Conservation (phyloP, 495 filamentous ascomycete genomes). For the Talaromyces proteolyticus region DNA sequence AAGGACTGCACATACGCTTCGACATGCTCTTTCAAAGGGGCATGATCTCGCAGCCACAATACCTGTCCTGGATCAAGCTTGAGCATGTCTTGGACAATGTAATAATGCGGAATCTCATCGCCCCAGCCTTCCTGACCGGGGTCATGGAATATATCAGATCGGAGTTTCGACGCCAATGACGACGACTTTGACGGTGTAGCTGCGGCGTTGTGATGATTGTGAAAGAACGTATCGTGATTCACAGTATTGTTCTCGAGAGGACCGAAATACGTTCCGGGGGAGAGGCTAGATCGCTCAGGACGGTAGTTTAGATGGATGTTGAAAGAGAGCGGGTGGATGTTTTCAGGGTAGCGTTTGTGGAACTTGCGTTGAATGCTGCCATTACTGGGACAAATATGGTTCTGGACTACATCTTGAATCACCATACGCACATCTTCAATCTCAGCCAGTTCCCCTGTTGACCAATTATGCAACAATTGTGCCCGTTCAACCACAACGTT, state of each 20-base stretch:
- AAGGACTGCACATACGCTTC: conserved; percentile 42
- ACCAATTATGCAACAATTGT: conserved; percentile 52
- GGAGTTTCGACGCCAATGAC: conserved; percentile 20
- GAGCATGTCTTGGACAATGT: conserved; percentile 61
- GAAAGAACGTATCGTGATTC: not conserved
- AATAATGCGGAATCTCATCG: conserved; percentile 57
- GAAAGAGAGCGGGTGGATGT: conserved; percentile 40
- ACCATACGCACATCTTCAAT: conserved; percentile 48
- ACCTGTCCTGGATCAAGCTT: conserved; percentile 56
- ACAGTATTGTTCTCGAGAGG: not conserved
- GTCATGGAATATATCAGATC: conserved; percentile 32
- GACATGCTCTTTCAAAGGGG: conserved; percentile 46
- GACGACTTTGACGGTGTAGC: not conserved
- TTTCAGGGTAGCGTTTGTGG: conserved; percentile 47
- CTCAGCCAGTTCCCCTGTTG: conserved; percentile 46
- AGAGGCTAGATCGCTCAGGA: conserved; percentile 8
- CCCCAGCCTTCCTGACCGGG: conserved; percentile 49
- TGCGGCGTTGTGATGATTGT: conserved; percentile 7
- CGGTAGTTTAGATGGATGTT: conserved; percentile 49
- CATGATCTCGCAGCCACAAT: conserved; percentile 48
- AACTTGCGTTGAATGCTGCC: conserved; percentile 53
- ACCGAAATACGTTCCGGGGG: conserved; percentile 1
- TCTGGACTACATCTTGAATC: conserved; percentile 44
- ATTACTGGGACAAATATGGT: conserved; percentile 56
- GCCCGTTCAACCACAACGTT: conserved; percentile 42